phyloP scores from a whole-genome alignment of 1,139 yeast genomes.

The Pichia norvegensis region DNA sequence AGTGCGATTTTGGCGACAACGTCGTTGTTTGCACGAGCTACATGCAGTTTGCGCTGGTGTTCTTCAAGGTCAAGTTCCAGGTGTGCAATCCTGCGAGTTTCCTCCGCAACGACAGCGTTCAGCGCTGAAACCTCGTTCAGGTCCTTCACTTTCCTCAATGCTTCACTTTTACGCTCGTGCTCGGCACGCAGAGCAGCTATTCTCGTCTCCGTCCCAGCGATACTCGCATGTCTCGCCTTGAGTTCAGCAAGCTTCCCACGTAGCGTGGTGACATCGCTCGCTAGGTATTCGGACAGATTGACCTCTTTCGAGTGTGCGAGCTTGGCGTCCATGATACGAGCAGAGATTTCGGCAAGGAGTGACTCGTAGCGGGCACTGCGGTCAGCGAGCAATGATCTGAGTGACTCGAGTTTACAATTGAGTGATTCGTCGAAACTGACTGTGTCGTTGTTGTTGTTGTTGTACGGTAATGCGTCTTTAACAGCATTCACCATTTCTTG shows the following conservation, averaged over 20 bases:
- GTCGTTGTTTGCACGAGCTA: conserved; percentile 53
- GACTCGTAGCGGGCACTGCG: neutral
- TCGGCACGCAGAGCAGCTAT: conserved; percentile 30
- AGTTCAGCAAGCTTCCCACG: conserved; percentile 31
- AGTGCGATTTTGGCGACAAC: conserved; percentile 43
- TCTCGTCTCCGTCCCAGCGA: conserved; percentile 35
- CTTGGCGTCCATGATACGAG: conserved; percentile 17
- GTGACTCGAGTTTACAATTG: neutral
- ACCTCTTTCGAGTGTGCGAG: conserved; percentile 35
- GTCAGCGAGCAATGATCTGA: neutral
- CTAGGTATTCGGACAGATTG: conserved; percentile 33
- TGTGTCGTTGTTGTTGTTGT: too few species aligned
- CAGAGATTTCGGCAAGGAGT: conserved; percentile 13
- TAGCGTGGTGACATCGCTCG: conserved; percentile 31
- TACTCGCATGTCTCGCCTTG: conserved; percentile 31
- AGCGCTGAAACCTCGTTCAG: conserved; percentile 33
- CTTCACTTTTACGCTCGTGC: conserved; percentile 31
- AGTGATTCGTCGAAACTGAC: neutral
- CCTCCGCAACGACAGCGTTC: conserved; percentile 20
- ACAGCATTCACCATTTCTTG: conserved; percentile 6
- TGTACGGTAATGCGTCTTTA: neutral
- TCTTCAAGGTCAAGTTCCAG: conserved; percentile 35
- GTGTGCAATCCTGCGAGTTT: neutral
- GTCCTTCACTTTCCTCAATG: conserved; percentile 28
- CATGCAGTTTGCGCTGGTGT: conserved; percentile 41